A percentile compares a stretch with the other conserved stretches of the same genome.
Conservation (phyloP, 495 filamentous ascomycete species). For the Apiosordaria backusii region DNA sequence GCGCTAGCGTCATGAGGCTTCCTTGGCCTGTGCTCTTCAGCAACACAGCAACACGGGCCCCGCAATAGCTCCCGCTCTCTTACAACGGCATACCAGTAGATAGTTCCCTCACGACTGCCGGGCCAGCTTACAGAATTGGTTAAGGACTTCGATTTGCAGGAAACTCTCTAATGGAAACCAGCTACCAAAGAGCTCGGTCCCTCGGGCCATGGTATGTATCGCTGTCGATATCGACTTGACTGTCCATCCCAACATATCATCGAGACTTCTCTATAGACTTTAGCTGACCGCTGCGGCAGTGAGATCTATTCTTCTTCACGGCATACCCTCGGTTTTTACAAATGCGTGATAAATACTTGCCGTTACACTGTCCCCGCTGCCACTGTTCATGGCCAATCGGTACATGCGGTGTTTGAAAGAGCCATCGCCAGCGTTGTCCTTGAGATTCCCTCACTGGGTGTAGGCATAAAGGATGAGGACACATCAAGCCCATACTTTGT, state of each 20-base stretch:
- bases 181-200: conserved; percentile 8
- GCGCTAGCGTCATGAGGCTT: not conserved
- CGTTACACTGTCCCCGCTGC: conserved; percentile 26
- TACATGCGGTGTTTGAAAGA: conserved; percentile 19
- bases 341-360: conserved; percentile 33
- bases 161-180: conserved; percentile 1
- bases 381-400: not conserved
- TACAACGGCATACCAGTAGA: too few relatives aligned
- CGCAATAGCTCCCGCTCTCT: too few relatives aligned
- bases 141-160: too few relatives aligned
- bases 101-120: too few relatives aligned
- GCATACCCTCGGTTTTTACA: conserved; percentile 32
- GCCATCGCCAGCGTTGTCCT: conserved; percentile 34
- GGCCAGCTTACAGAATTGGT: too few relatives aligned
- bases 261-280: not conserved
- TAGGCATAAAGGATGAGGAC: conserved; percentile 33
- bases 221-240: too few relatives aligned
- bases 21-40: not conserved
- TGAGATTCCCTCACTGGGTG: conserved; percentile 28
- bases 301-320: conserved; percentile 31
- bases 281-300: conserved; percentile 11
- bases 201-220: conserved; percentile 22
- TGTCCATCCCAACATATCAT: not conserved
- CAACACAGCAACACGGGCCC: not conserved
- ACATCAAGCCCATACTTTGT: conserved; percentile 29